Evolutionary conservation across 805 yeast genomes (phyloP).

Genomic region (Candida corydali): DNA sequence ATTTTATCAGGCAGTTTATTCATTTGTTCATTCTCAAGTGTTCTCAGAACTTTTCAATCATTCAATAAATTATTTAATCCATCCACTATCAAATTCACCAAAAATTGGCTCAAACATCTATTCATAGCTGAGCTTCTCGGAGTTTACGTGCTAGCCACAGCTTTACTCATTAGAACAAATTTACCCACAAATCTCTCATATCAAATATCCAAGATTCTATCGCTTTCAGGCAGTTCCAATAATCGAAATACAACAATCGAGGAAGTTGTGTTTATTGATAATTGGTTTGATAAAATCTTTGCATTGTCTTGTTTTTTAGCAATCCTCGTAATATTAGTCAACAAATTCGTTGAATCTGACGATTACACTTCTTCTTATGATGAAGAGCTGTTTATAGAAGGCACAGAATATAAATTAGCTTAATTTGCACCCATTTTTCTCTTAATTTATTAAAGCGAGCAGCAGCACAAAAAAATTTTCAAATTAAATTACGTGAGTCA

Average conservation of each 20-base stretch:
- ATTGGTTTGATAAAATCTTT: conserved; percentile 51
- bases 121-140: conserved; percentile 45
- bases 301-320: conserved; percentile 39
- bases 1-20: conserved; percentile 57
- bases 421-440: conserved; percentile 3
- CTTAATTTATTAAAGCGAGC: neutral
- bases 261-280: conserved; percentile 45
- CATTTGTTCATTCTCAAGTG: conserved; percentile 61
- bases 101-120: conserved; percentile 34
- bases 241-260: conserved; percentile 16
- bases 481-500: conserved; percentile 1
- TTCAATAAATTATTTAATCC: conserved; percentile 31
- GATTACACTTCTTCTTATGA: conserved; percentile 18
- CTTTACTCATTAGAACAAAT: conserved; percentile 45
- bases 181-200: conserved; percentile 42
- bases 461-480: conserved; percentile 5
- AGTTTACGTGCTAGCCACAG: conserved; percentile 49
- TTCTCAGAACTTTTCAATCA: conserved; percentile 55
- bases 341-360: conserved; percentile 16
- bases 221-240: conserved; percentile 28
- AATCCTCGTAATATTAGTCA: conserved; percentile 18
- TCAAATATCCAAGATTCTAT: conserved; percentile 35
- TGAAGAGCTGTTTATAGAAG: conserved; percentile 32
- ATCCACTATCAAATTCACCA: conserved; percentile 14
- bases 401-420: conserved; percentile 9